Conservation (phyloP, 176 grass and related monocot species). For the Oryza meridionalis region DNA sequence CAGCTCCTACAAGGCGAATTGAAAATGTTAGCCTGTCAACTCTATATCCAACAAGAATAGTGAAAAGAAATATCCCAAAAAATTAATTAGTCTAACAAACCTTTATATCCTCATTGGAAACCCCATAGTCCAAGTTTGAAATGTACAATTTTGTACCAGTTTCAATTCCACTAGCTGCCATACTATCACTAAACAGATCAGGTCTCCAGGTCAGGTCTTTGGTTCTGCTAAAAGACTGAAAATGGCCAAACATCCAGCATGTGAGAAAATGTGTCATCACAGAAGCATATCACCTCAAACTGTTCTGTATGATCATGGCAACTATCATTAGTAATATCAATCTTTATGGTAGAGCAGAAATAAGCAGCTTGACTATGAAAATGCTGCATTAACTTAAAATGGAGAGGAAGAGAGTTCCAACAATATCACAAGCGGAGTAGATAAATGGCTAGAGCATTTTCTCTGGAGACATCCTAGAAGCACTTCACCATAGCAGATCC, state of each 20-base stretch:
- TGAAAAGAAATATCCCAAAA: background rate
- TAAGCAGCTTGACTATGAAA: conserved; percentile 36
- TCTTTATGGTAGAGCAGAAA: conserved; percentile 23
- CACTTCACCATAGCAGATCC: conserved; percentile 27
- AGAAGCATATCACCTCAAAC: conserved; percentile 40
- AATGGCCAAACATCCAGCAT: conserved; percentile 66
- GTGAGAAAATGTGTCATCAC: conserved; percentile 46
- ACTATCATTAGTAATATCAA: conserved; percentile 39
- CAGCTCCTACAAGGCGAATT: conserved; percentile 56
- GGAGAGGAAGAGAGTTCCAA: conserved; percentile 66
- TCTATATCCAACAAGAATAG: conserved; percentile 19
- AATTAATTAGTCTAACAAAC: conserved; percentile 49
- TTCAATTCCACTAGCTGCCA: conserved; percentile 70
- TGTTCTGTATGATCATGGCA: conserved; percentile 40
- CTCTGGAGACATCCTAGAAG: conserved; percentile 46
- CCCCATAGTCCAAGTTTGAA: conserved; percentile 90
- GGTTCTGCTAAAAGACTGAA: conserved; percentile 94
- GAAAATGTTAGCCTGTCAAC: conserved; percentile 28
- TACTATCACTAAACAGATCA: conserved; percentile 91
- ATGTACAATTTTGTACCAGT: conserved; percentile 95
- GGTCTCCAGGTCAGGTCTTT: conserved; percentile 91
- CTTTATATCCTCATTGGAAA: conserved; percentile 99
- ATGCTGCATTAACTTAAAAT: conserved; percentile 51
- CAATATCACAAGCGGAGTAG: conserved; percentile 53
- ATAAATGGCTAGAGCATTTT: conserved; percentile 44